Evolutionary conservation across 1,284 basidiomycete genomes (phyloP).

Genomic region (Sanghuangporus baumii): DNA sequence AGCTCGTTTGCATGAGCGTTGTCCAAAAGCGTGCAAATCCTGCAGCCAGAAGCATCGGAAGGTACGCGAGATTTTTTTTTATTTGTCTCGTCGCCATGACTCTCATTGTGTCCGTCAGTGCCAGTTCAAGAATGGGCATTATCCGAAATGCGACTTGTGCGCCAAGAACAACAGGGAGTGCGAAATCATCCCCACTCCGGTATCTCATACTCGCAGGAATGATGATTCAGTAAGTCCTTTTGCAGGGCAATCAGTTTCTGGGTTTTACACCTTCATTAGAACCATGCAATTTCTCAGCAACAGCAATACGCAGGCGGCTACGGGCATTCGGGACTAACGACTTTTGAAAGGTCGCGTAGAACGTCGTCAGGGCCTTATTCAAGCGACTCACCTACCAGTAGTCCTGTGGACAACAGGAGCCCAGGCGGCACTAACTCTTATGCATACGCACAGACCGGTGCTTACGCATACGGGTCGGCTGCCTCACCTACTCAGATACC

Average conservation of each 20-base stretch:
- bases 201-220: neutral
- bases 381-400: neutral
- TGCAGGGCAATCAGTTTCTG: neutral
- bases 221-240: neutral
- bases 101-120: constrained; percentile 8
- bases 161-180: constrained; percentile 8
- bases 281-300: neutral
- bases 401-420: neutral
- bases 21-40: constrained; percentile 26
- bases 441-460: neutral
- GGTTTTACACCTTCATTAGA: neutral
- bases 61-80: constrained; percentile 16
- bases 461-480: neutral
- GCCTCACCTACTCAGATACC: neutral
- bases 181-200: neutral
- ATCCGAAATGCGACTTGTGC: constrained; percentile 11
- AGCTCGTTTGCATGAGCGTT: constrained; percentile 21
- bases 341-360: neutral
- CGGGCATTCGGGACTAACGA: neutral
- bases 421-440: neutral
- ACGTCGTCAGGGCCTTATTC: neutral
- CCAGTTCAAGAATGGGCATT: constrained; percentile 3
- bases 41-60: constrained; percentile 29
- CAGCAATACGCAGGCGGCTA: neutral
- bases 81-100: neutral